These are phyloP conservation scores for Candida caryicola DNA, from an alignment of 805 yeast genomes.

Conservation along the genomic window DNA sequence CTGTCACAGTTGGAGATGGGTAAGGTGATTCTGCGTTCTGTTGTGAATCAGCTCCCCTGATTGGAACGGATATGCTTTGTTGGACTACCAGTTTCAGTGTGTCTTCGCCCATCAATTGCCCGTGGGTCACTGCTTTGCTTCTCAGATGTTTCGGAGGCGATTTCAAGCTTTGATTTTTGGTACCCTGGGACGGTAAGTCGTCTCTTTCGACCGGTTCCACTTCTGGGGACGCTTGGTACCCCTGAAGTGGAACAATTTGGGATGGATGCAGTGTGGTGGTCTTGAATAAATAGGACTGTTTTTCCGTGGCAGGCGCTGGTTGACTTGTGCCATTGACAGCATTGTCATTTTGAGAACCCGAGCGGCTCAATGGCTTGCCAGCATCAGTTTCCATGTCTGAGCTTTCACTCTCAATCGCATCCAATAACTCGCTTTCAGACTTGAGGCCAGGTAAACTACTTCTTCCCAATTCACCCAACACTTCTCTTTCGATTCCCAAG, in stretches of 20 bases:
- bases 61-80: neutral
- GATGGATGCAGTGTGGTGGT: neutral
- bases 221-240: neutral
- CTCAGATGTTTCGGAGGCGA: neutral
- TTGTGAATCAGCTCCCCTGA: neutral
- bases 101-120: neutral
- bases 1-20: conserved; percentile 1
- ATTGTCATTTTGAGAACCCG: neutral
- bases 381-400: neutral
- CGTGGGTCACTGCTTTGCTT: neutral
- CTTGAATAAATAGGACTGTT: too few relatives aligned
- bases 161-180: neutral
- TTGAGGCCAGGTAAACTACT: neutral
- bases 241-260: neutral
- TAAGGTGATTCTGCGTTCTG: neutral
- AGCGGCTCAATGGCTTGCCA: too few relatives aligned
- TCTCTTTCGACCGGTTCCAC: neutral
- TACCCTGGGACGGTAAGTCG: too few relatives aligned
- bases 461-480: conserved; percentile 19
- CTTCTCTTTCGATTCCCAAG: conserved; percentile 34
- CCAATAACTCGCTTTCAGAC: conserved; percentile 1
- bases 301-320: neutral
- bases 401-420: conserved; percentile 3
- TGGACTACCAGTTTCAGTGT: neutral
- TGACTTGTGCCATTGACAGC: neutral